phyloP scores from a whole-genome alignment of 768 basidiomycete species.

The Melanogaster broomeanus region DNA sequence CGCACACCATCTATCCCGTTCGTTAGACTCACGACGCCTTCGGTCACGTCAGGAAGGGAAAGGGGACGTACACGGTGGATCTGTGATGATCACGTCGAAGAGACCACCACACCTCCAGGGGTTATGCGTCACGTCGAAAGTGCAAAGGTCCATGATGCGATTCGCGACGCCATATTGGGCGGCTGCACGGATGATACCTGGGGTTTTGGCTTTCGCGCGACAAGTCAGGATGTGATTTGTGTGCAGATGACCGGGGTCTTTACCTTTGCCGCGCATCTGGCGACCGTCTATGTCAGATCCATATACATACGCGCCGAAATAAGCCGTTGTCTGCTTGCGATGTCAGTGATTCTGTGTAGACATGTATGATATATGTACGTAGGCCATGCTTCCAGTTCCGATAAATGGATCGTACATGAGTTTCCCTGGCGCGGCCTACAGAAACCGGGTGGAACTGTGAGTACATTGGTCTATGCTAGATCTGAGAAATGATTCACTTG shows the following conservation, averaged over 20 bases:
- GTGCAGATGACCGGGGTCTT: background rate
- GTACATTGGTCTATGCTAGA: background rate
- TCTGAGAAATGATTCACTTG: constrained; percentile 50
- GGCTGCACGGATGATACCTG: constrained; percentile 82
- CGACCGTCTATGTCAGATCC: constrained; percentile 98
- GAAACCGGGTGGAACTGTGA: background rate
- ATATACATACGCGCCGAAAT: constrained; percentile 84
- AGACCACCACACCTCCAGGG: constrained; percentile 88
- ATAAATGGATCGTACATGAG: constrained; percentile 95
- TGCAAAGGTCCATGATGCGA: constrained; percentile 80
- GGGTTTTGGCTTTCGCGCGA: constrained; percentile 35
- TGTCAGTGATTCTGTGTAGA: background rate
- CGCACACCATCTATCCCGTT: constrained; percentile 79
- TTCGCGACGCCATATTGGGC: constrained; percentile 77
- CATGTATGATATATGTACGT: constrained; percentile 45
- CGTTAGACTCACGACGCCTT: background rate
- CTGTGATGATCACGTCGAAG: constrained; percentile 93
- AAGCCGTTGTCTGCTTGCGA: constrained; percentile 65
- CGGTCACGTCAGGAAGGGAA: background rate
- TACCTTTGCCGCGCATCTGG: constrained; percentile 94
- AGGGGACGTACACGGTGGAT: constrained; percentile 84
- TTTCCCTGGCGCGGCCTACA: constrained; percentile 83
- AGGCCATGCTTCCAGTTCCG: constrained; percentile 90
- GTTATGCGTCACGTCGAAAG: constrained; percentile 90
- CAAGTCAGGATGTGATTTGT: background rate